Evolutionary conservation across 2,329 filamentous ascomycete species (phyloP), one percentile per base, ranked within the genome.

Genomic region (Cryoendolithus antarcticus): DNA sequence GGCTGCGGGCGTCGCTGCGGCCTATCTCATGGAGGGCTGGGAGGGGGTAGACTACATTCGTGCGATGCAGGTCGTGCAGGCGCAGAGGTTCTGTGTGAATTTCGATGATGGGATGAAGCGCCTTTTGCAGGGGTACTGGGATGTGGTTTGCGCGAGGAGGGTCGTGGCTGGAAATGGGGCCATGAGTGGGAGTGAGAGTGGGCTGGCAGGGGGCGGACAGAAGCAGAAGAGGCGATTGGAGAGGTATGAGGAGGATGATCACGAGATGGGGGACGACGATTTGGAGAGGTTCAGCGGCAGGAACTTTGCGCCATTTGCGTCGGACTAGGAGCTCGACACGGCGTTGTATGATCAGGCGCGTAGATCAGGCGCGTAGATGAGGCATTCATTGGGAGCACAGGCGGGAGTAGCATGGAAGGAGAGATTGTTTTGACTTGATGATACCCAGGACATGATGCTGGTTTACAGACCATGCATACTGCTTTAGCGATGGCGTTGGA

Each of bases 1-100:
- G 32, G 88, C 84, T 1, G 82, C 86, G 1, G 70, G 74, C 9
- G 69, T 95, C 2, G 79, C 80, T 1, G 77, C 80, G 3, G 86
- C 85, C 1, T 96, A 95, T 57, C 59, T 96, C 41, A 94, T 96
- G 78, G 72, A 78, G 7, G 76, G 84, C 47, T 79, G 82, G 27
- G 53, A 56, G 44, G 75, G 79, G 33, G 63, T 80, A 37, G 67
- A 71, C 39, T 63, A 80, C 50, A 58, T 79, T 28, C 66, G 70
- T 4, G 76, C 83, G 0, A 69, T 83, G 46, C 79, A 86, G 51
- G 76, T 83, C 41, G 69, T 86, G 37, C 74, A 77, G 47, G 66
- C 74, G 2, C 77, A 82, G 51, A 75, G 88, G 1, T 89, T 93
- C 60, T 91, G 82, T 52, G 74, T 80, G 40, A 75, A 71, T 38